Conservation (phyloP, 2,329 filamentous ascomycete genomes). For the Diaporthe helianthi region DNA sequence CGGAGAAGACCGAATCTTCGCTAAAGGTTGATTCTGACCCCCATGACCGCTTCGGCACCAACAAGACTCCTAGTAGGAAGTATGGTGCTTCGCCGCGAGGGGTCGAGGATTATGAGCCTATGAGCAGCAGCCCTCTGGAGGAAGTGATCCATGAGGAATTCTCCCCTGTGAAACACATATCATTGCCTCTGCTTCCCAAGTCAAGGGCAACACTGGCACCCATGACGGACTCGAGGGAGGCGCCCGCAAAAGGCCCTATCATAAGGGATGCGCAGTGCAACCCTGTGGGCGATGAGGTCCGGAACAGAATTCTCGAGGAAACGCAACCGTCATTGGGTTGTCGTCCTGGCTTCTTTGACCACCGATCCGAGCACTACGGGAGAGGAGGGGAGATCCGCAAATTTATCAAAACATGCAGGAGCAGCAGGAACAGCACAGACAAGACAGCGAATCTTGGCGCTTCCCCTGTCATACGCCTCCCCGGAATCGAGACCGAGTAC, state of each 20-base stretch:
- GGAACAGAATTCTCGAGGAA: conserved; percentile 76
- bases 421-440: conserved; percentile 64
- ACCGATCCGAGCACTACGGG: conserved; percentile 67
- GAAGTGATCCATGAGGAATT: conserved; percentile 63
- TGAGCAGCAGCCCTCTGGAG: conserved; percentile 78
- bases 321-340: conserved; percentile 75
- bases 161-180: conserved; percentile 53
- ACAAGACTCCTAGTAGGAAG: conserved; percentile 80
- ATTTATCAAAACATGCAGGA: conserved; percentile 73
- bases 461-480: conserved; percentile 72
- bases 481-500: conserved; percentile 71
- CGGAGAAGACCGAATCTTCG: conserved; percentile 91
- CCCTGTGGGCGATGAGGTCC: conserved; percentile 79
- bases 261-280: conserved; percentile 88
- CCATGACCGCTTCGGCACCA: conserved; percentile 55
- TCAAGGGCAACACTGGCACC: conserved; percentile 44
- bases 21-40: conserved; percentile 71
- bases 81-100: conserved; percentile 42
- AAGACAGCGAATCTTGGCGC: conserved; percentile 64
- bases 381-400: conserved; percentile 80
- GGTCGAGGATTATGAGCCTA: conserved; percentile 46
- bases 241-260: conserved; percentile 69
- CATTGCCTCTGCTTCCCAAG: conserved; percentile 57
- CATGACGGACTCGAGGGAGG: conserved; percentile 45
- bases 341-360: conserved; percentile 82